Base-by-base conservation (phyloP, 306 rosid genomes). In the Corylus heterophylla region DNA sequence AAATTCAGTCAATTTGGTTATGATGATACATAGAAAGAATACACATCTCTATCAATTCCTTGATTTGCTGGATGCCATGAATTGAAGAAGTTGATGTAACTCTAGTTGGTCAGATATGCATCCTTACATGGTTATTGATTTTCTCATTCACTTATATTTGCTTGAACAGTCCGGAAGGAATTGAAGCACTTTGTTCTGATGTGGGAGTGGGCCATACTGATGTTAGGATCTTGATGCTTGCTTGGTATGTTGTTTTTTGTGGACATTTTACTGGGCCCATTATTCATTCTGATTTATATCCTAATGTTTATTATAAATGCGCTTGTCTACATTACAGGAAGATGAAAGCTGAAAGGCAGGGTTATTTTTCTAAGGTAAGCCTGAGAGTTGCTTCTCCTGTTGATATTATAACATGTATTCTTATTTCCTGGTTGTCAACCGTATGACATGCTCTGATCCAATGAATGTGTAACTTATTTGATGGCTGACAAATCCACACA, bases 101-200 rank as follows among this genome's bases (percentile, higher is more conserved):
- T 75, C 77, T 71, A 61, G 73, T 69, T 82, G 47, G 61, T 74
- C 39, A 52, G 71, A 70, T 62, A 42, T 67, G 49, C 49, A 16
- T 67, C 12, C 17, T 14, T 16, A 39, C 18, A 17, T 39, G 12
- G 25, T 37, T 5, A 67, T 42, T 67, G 71, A 67, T 42, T 68
- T 73, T 47, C 79, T 59, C 66, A 50, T 82, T 61, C 79, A 66
- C 67, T 82, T 66, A 18, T 80, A 61, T 76, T 86, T 83, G 78
- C 69, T 88, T 83, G 79, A 78, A 64, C 88, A 91, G 97, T 85
- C 97, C 97, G 14, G 89, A 81, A 54, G 97, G 97, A 70, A 86
- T 91, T 63, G 89, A 86, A 80, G 78, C 84, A 62, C 91, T 91
- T 27, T 91, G 97, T 84, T 79, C 82, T 31, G 82, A 82, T 75